phyloP scores from a whole-genome alignment of 345 rosid species.

The Acer yangbiense region DNA sequence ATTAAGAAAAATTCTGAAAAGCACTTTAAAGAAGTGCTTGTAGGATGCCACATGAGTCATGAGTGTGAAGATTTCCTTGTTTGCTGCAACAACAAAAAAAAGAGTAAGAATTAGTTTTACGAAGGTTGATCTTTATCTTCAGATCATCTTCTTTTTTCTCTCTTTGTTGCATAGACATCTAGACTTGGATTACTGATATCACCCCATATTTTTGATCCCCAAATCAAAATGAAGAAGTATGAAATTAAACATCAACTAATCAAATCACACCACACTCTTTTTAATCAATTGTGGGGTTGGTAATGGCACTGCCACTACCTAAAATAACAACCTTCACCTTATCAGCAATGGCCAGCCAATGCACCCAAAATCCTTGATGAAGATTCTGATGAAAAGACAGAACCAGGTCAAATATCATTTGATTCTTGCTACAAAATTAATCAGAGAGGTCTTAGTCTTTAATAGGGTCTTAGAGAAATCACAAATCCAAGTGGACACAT shows the following conservation, averaged over 20 bases:
- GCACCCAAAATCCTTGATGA: not conserved
- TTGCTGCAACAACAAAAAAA: not conserved
- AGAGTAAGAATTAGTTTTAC: too few species aligned
- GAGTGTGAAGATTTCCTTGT: not conserved
- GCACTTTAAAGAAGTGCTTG: not conserved
- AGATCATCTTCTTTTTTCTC: not conserved
- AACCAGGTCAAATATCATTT: slow-evolving; percentile 10
- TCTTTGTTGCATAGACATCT: not conserved
- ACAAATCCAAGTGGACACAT: not conserved
- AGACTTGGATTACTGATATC: not conserved
- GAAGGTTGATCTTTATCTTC: not conserved
- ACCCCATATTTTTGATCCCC: not conserved
- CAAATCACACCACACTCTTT: not conserved
- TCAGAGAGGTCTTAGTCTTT: not conserved
- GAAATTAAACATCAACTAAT: not conserved
- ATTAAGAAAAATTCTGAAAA: not conserved
- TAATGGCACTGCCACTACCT: not conserved
- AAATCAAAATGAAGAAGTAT: not conserved
- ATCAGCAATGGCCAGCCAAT: too few species aligned
- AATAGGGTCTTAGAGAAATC: not conserved
- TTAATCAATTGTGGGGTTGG: not conserved
- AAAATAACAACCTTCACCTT: not conserved
- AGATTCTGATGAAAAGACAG: not conserved
- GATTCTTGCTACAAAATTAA: not conserved
- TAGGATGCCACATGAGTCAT: not conserved